Base-by-base conservation (phyloP, 148 eudicot species). In the Fagopyrum tataricum region DNA sequence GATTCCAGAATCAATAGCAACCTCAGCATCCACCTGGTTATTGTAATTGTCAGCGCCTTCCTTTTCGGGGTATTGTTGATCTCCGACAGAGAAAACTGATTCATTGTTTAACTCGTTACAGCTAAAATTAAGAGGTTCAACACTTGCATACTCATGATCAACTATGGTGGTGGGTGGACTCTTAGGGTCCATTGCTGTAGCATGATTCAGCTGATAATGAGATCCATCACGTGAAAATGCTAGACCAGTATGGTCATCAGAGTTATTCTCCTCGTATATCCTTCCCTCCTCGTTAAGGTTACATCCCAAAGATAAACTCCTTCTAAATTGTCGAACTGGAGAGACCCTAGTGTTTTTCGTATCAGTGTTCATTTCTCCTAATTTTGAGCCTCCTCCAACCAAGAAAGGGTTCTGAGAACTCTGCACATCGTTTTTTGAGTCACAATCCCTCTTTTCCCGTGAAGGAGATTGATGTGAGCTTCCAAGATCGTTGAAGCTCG, bases 291-390 rank as follows among this genome's bases (percentile, higher is more conserved):
- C 79, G 39, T 85, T 82, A 67, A 90, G 51, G 55, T 86, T 90
- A 78, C 87, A 87, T 72, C 97, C 97, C 47, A 88, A 67, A 83
- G 97, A 95, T 20, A 76, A 74, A 80, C 92, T 82, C 78, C 89
- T 95, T 70, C 76, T 87, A 26, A 90, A 55, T 51, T 53, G 70
- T 15, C 81, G 71, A 42, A 69, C 58, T 75, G 73, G 78, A 68
- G 71, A 73, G 68, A 66, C 67, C 70, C 71, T 82, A 66, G 48
- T 72, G 49, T 87, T 78, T 47, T 76, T 62, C 61, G 77, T 88
- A 58, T 77, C 80, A 66, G 80, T 39, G 70, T 84, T 82, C 21
- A 83, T 47, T 55, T 86, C 92, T 75, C 88, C 96, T 41, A 89
- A 90, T 75, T 80, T 89, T 81, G 83, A 85, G 56, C 78, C 79